Base-by-base conservation (phyloP, 345 rosid species). In the Combretum micranthum region DNA sequence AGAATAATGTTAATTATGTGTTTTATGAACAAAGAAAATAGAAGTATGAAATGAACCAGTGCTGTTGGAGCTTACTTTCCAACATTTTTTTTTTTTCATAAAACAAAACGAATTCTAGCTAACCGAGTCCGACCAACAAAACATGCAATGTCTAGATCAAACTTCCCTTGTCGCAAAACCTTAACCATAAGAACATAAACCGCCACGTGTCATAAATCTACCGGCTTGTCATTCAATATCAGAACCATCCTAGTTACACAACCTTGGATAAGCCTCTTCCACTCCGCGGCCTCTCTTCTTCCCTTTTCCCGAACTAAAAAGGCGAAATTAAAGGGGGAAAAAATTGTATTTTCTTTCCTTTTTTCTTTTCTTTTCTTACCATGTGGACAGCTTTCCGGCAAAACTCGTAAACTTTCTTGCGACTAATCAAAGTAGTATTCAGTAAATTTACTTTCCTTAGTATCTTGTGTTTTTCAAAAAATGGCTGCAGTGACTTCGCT, bases 401-500 rank as follows among this genome's bases (percentile, higher is more conserved):
- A 16, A 26, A 26, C 32, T 42, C 8, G 0, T 64, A 57, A 56
- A 47, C 46, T 53, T 57, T 42, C 17, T 20, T 18, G 23, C 52
- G 10, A 20, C 60, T 32, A 53, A 32, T 25, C 50, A 50, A 47
- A 20, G 49, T 10, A 15, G 18, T 45, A 20, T 43, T 16, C 20
- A 13, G n/a, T 44, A 43, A 37, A 37, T 63, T 25, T 15, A 20
- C 16, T 48, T 43, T 47, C 23, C 19, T 37, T 54, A 37, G 4
- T 12, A 8, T 58, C 46, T 43, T 25, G 19, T 45, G 22, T 21
- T 32, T n/a, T n/a, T n/a, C n/a, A 18, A 13, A 15, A 1, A 69
- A 83, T 84, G 88, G 96, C 96, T 59, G 75, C 92, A 18, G 75
- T 82, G 45, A 66, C 84, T 70, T 84, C 87, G 14, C 68, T 88